phyloP scores from a whole-genome alignment of 1,139 yeast genomes.

The Pichia sp. region DNA sequence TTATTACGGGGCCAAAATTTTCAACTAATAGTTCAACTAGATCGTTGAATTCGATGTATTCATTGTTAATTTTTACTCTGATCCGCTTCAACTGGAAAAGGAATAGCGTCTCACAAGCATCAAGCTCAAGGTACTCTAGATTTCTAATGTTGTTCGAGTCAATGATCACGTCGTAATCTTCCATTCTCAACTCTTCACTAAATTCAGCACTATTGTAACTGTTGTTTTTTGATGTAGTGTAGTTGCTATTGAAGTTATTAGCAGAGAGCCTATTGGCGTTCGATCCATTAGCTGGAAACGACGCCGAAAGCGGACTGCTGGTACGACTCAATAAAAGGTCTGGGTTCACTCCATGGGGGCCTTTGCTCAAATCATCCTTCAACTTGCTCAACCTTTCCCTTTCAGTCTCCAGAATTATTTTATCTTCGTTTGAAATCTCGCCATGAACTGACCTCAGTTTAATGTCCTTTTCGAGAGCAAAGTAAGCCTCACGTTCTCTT shows the following conservation, averaged over 20 bases:
- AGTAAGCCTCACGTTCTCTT: constrained; percentile 39
- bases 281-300: background rate
- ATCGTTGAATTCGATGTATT: constrained; percentile 4
- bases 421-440: constrained; percentile 18
- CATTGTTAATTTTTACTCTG: constrained; percentile 22
- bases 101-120: constrained; percentile 73
- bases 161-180: constrained; percentile 41
- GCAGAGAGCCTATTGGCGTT: no score
- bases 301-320: constrained; percentile 6
- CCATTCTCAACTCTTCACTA: constrained; percentile 34
- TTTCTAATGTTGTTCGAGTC: constrained; percentile 37
- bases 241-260: background rate
- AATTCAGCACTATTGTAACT: background rate
- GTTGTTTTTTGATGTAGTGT: background rate
- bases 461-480: constrained; percentile 26
- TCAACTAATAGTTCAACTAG: constrained; percentile 35
- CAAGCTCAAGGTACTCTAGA: constrained; percentile 68
- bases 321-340: constrained; percentile 5
- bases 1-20: constrained; percentile 33
- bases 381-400: constrained; percentile 28
- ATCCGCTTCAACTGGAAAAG: constrained; percentile 37
- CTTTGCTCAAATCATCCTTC: constrained; percentile 23
- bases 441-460: constrained; percentile 20
- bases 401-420: constrained; percentile 31
- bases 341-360: constrained; percentile 15